Evolutionary conservation across 805 yeast genomes (phyloP), one percentile per base, ranked within the genome.

Genomic region (Candida sphagnicola): DNA sequence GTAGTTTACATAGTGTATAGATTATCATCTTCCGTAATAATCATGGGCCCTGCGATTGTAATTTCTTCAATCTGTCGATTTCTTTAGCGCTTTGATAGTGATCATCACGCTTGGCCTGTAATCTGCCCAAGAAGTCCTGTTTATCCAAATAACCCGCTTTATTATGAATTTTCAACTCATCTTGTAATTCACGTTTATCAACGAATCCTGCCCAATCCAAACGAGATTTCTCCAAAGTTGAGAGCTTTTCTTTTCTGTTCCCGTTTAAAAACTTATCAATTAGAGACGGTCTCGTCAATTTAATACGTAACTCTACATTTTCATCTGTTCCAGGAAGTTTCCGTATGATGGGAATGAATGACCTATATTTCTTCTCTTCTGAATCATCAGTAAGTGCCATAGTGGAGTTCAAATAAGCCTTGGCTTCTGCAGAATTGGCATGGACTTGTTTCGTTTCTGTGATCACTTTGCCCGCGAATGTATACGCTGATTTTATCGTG

Each of bases 161-260:
- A 57, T 89, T 90, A 54, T 82, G 84, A 40, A 77, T 73, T 34
- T 72, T 74, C 54, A 93, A 74, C 45, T 93, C 99, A 47, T 87
- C 96, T 37, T 77, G 72, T 34, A 93, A 81, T 40, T 89, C 89
- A 46, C 82, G 80, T 47, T 84, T 75, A 61, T 91, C 97, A 21
- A 93, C 96, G 62, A 85, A 89, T 34, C 85, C 78, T 1, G 95
- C 95, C 95, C 98, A 93, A 61, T 93, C 99, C 36, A 93, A 70
- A 45, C 95, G 71, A 1, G 95, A 85, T 61, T 93, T 93, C 57
- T 93, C 98, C 46, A 93, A 67, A 0, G 99, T 93, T 17, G 95
- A 85, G 44, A 93, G 70, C 56, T 88, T 91, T 49, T 48, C 61
- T 23, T 86, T 79, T 48, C 84, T 80, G 46, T 82, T 77, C 12